phyloP scores from a whole-genome alignment of 441 rosid species.

The Sinapis alba region DNA sequence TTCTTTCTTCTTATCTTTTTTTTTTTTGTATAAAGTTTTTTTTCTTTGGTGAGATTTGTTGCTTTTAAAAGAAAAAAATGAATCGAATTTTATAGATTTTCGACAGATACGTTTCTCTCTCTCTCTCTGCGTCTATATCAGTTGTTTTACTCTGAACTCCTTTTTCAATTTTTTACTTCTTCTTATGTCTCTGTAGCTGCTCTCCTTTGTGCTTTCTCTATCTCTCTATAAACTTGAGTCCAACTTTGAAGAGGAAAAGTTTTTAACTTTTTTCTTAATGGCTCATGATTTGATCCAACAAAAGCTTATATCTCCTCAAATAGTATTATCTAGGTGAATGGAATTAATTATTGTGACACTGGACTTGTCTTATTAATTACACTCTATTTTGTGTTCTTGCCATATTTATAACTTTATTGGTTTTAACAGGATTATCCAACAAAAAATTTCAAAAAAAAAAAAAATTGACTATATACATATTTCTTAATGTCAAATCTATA shows the following conservation, averaged over 20 bases:
- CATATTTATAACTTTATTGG: too few relatives aligned
- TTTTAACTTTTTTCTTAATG: conserved; percentile 31
- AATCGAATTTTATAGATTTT: conserved; percentile 77
- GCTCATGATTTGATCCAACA: conserved; percentile 34
- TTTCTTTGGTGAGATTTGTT: conserved; percentile 31
- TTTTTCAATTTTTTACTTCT: conserved; percentile 5
- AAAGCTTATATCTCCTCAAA: conserved; percentile 24
- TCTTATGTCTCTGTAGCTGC: conserved; percentile 24
- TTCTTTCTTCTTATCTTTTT: neutral
- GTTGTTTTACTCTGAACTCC: conserved; percentile 13
- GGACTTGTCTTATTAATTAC: neutral
- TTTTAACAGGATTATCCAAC: too few relatives aligned
- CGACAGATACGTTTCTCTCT: conserved; percentile 52
- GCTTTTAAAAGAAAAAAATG: conserved; percentile 50
- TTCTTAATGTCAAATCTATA: neutral
- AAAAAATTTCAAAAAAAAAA: too few relatives aligned
- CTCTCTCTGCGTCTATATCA: conserved; percentile 25
- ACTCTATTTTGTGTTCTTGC: too few relatives aligned
- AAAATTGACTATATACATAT: too few relatives aligned
- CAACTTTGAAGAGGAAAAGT: conserved; percentile 42
- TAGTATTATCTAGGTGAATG: conserved; percentile 11
- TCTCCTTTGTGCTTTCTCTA: conserved; percentile 18
- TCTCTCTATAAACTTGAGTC: conserved; percentile 37
- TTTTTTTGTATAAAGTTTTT: neutral
- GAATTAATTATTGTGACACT: conserved; percentile 3